Base-by-base conservation (phyloP, 2,329 filamentous ascomycete species). In the Elsinoe australis region DNA sequence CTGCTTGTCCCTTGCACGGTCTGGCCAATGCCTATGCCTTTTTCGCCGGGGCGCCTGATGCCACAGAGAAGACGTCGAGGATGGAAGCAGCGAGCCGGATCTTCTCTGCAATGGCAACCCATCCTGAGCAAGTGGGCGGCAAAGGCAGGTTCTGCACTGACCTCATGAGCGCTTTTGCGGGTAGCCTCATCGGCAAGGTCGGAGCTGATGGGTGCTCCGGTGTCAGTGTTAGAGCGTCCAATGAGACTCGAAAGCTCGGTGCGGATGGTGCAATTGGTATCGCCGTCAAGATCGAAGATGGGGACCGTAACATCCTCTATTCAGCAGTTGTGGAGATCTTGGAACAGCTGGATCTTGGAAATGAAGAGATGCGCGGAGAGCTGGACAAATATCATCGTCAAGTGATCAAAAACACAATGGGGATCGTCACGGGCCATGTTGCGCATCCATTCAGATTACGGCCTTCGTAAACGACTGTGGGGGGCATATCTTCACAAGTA, bases 141-240 rank as follows among this genome's bases (percentile, higher is more conserved):
- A 63, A 71, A 5, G 65, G 59, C 0, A 59, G 71, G 0, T 75
- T 75, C 53, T 74, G 71, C 41, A 75, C 71, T 0, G 53, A 53
- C 5, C 58, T 75, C 1, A 72, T 73, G 70, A 21, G 49, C 7
- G 56, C 57, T 1, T 74, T 66, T 45, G 34, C 53, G 1, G 68
- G 67, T 0, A 21, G 50, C 0, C 46, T 73, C 0, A 62, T 73
- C 29, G 71, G 72, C 1, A 75, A 76, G 51, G 33, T 74, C 2
- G 72, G 72, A 0, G 71, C 72, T 0, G 71, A 74, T 53, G 72
- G 63, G 0, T 75, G 68, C 39, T 75, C 75, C 53, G 69, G 64
- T 0, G 56, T 74, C 5, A 71, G 65, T 0, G 54, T 74, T 2
- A 59, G 65, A n/a, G 60, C 56, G 5, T 67, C 64, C 1, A 58